Base-by-base conservation (phyloP, 2,329 filamentous ascomycete genomes). In the Davidsoniella eucalypti region DNA sequence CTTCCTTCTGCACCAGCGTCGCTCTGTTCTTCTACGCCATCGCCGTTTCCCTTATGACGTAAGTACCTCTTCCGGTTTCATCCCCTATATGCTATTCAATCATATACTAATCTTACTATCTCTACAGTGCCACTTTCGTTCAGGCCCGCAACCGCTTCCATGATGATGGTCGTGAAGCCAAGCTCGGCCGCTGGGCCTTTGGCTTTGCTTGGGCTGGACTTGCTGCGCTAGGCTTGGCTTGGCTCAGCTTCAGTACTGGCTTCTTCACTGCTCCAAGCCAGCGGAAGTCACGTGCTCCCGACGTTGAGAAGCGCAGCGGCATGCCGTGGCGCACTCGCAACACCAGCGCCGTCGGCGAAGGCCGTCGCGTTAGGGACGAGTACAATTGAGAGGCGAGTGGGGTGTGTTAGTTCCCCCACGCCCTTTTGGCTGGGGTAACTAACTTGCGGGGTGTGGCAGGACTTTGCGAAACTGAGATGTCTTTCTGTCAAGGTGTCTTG, bases 191-290 rank as follows among this genome's bases (percentile, higher is more conserved):
- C 29, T 84, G 81, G 59, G 81, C 78, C 17, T 85, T 86, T 59
- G 85, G 75, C 42, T 90, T 87, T 67, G 79, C 78, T 55, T 92
- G 85, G 85, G 79, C 72, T 14, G 74, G 82, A 1, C 78, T 79
- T 64, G 75, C 74, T 8, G 73, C 73, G 49, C 74, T 85, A 58
- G 66, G 86, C 56, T 62, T 88, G 56, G 73, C 82, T 14, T 75
- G 73, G 3, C 56, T 85, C 26, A 66, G 87, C 52, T 85, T 87
- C 67, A 82, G 74, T 63, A 50, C 79, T 29, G 78, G 78, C 48
- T 73, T 76, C 43, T 50, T 50, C 21, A 37, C 47, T 2, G 23
- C 47, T 5, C 12, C 29, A 1, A 50, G 47, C 25, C 67, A 75
- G 38, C 67, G 69, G 53, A 69, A 70, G 55, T 61, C 63, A 25